Evolutionary conservation across 345 rosid species (phyloP).

Genomic region (Populus alba): DNA sequence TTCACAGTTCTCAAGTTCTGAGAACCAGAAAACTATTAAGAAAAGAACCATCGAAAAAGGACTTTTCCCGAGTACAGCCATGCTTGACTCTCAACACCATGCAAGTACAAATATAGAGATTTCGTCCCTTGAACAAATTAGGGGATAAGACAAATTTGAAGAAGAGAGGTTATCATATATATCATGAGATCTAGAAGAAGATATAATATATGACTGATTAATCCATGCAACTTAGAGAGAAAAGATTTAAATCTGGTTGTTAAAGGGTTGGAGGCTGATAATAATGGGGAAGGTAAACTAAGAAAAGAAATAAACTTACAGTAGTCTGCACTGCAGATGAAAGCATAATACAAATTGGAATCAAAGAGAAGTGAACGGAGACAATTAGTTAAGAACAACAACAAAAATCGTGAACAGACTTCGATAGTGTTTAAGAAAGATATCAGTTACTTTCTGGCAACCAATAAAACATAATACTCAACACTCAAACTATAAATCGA

Average conservation of each 20-base stretch:
- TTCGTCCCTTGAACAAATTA: background rate
- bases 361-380: background rate
- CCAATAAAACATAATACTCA: background rate
- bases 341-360: background rate
- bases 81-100: background rate
- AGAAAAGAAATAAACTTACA: background rate
- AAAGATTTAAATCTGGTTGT: background rate
- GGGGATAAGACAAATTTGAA: background rate
- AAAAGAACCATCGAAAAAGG: background rate
- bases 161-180: background rate
- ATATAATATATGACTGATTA: background rate
- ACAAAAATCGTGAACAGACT: background rate
- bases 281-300: background rate
- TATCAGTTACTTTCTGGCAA: background rate
- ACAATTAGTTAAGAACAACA: background rate
- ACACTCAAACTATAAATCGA: background rate
- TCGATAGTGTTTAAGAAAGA: background rate
- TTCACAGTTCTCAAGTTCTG: background rate
- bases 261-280: background rate
- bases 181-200: background rate
- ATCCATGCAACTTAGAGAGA: background rate
- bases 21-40: background rate
- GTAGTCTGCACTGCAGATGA: background rate
- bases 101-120: background rate
- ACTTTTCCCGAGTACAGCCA: background rate